Conservation (phyloP, 495 filamentous ascomycete genomes). For the Penicillium alfredii region DNA sequence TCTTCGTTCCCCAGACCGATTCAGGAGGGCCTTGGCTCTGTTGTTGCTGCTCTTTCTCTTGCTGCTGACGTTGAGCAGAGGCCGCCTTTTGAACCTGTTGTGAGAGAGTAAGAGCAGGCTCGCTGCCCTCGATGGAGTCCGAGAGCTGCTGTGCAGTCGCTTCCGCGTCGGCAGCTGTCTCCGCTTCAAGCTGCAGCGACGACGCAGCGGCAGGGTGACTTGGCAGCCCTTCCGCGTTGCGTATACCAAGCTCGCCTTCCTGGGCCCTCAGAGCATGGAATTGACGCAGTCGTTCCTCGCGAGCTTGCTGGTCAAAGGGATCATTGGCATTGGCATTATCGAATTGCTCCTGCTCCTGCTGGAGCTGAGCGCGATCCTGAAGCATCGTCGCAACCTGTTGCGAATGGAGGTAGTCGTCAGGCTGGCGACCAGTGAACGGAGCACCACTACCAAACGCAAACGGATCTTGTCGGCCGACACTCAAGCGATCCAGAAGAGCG, state of each 20-base stretch:
- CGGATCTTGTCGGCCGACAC: slow-evolving; percentile 47
- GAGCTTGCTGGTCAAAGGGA: slow-evolving; percentile 46
- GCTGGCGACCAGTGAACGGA: slow-evolving; percentile 49
- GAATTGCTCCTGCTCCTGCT: slow-evolving; percentile 59
- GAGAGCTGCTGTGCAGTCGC: slow-evolving; percentile 12
- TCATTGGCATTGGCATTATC: slow-evolving; percentile 43
- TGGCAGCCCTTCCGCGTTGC: slow-evolving; percentile 37
- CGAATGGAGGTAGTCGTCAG: slow-evolving; percentile 46
- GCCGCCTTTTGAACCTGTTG: slow-evolving; percentile 83
- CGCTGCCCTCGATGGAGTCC: slow-evolving; percentile 18
- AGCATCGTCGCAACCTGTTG: slow-evolving; percentile 56
- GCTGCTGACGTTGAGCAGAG: slow-evolving; percentile 57
- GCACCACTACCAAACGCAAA: slow-evolving; percentile 45
- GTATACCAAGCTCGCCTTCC: slow-evolving; percentile 42
- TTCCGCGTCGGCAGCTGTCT: slow-evolving; percentile 19
- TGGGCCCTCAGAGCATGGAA: slow-evolving; percentile 56
- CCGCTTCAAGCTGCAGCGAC: slow-evolving; percentile 20
- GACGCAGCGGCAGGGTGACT: slow-evolving; percentile 31
- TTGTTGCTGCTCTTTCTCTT: slow-evolving; percentile 32
- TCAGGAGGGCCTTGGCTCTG: slow-evolving; percentile 43
- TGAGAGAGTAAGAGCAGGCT: slow-evolving; percentile 59
- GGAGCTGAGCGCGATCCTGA: slow-evolving; percentile 54
- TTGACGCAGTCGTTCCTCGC: slow-evolving; percentile 56
- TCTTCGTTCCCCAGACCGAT: slow-evolving; percentile 51
- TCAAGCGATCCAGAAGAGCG: slow-evolving; percentile 54